Conservation (phyloP, 2,329 filamentous ascomycete genomes). For the Paecilomyces niveus region DNA sequence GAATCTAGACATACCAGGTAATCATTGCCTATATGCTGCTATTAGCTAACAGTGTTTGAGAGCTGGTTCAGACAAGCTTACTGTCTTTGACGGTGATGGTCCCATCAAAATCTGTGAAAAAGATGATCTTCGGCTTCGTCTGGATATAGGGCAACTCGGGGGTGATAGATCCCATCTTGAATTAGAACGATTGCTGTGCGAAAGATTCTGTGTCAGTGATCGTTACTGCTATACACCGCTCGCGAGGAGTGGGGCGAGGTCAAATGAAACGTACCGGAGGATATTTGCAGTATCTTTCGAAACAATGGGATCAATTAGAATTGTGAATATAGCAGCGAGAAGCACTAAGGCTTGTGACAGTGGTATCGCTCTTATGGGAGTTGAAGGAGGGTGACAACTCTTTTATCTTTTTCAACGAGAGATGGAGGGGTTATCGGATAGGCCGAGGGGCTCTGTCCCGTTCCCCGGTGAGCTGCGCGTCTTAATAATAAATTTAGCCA, state of each 20-base stretch:
- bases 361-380: neutral
- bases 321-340: neutral
- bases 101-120: slow-evolving; percentile 98
- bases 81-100: slow-evolving; percentile 75
- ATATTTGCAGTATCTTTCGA: neutral
- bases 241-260: too few relatives aligned
- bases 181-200: neutral
- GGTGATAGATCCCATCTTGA: slow-evolving; percentile 23
- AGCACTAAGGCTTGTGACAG: neutral
- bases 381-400: too few relatives aligned
- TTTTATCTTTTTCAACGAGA: too few relatives aligned
- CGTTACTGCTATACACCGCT: too few relatives aligned
- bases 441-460: too few relatives aligned
- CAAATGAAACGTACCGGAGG: too few relatives aligned
- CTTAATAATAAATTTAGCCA: too few relatives aligned
- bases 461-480: too few relatives aligned
- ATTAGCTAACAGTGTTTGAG: slow-evolving; percentile 7
- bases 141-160: slow-evolving; percentile 34
- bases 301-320: neutral
- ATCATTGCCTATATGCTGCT: slow-evolving; percentile 49
- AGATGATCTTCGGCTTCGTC: slow-evolving; percentile 77
- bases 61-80: slow-evolving; percentile 26
- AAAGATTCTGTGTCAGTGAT: too few relatives aligned
- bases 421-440: too few relatives aligned
- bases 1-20: slow-evolving; percentile 44